A percentile compares a stretch with the other conserved stretches of the same genome.
phyloP scores from a whole-genome alignment of 352 stramenopile genomes.

The Phytophthora pluvialis region DNA sequence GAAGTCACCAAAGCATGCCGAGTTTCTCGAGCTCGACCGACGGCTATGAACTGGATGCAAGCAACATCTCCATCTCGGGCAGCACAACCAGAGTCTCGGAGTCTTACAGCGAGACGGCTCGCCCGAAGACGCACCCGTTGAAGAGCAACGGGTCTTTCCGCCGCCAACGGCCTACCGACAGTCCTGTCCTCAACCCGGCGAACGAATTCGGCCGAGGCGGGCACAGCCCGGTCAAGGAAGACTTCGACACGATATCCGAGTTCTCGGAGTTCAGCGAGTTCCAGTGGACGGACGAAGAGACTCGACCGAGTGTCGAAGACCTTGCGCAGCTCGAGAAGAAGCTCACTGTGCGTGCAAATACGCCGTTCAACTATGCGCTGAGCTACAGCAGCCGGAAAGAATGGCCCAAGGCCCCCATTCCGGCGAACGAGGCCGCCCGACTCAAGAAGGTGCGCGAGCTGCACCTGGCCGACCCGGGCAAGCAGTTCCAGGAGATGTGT shows the following conservation, averaged over 20 bases:
- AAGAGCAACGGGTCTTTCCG: slow-evolving; percentile 40
- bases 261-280: slow-evolving; percentile 57
- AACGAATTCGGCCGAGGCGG: slow-evolving; percentile 58
- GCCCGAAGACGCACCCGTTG: slow-evolving; percentile 58
- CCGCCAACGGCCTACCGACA: slow-evolving; percentile 22
- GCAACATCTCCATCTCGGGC: slow-evolving; percentile 32
- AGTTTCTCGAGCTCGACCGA: slow-evolving; percentile 68
- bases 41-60: slow-evolving; percentile 57
- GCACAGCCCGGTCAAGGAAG: slow-evolving; percentile 26
- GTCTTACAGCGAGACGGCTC: slow-evolving; percentile 52
- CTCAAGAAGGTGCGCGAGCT: slow-evolving; percentile 78
- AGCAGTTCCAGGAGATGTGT: slow-evolving; percentile 90
- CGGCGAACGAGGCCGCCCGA: slow-evolving; percentile 62
- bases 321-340: slow-evolving; percentile 65
- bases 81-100: slow-evolving; percentile 54
- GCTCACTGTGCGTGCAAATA: slow-evolving; percentile 76
- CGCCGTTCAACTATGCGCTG: slow-evolving; percentile 79
- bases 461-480: slow-evolving; percentile 75
- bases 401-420: slow-evolving; percentile 82
- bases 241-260: slow-evolving; percentile 34
- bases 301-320: slow-evolving; percentile 54
- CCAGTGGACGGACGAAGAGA: slow-evolving; percentile 44
- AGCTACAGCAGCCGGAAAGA: slow-evolving; percentile 84
- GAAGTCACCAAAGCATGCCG: slow-evolving; percentile 37
- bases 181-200: slow-evolving; percentile 25